Conservation (phyloP, 164 flowering plant species). For the Tetrastigma voinierianum region DNA sequence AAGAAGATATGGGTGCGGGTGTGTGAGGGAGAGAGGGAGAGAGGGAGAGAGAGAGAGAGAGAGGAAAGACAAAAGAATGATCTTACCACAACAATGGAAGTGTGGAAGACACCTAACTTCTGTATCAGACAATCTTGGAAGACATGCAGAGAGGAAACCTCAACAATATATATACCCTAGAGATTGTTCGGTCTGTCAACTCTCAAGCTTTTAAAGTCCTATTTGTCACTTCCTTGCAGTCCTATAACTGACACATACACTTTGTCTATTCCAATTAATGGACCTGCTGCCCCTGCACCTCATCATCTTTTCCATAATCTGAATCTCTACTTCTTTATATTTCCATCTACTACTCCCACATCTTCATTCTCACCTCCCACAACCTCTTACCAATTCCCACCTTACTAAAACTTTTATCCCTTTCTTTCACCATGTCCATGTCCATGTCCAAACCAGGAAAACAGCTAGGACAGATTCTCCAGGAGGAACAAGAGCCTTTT, state of each 20-base stretch:
- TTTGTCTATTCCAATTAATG: constrained; percentile 20
- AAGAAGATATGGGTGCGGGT: not conserved
- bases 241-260: constrained; percentile 28
- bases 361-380: constrained; percentile 13
- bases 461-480: constrained; percentile 50
- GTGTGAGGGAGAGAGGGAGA: not conserved
- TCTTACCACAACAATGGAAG: not conserved
- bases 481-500: constrained; percentile 76
- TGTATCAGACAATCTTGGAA: not conserved
- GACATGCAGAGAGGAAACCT: not conserved
- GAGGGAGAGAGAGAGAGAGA: not conserved
- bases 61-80: not conserved
- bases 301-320: constrained; percentile 5
- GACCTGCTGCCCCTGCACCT: constrained; percentile 10
- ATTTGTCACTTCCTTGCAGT: constrained; percentile 8
- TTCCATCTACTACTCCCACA: not conserved
- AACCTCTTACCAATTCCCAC: not conserved
- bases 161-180: not conserved
- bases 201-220: not conserved
- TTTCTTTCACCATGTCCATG: too few relatives aligned
- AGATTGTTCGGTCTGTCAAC: not conserved
- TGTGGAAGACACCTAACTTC: not conserved
- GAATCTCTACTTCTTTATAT: not conserved
- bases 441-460: constrained; percentile 18
- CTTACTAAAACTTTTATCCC: not conserved